Base-by-base conservation (phyloP, 1,284 basidiomycete species). In the Cutaneotrichosporon daszewskae region DNA sequence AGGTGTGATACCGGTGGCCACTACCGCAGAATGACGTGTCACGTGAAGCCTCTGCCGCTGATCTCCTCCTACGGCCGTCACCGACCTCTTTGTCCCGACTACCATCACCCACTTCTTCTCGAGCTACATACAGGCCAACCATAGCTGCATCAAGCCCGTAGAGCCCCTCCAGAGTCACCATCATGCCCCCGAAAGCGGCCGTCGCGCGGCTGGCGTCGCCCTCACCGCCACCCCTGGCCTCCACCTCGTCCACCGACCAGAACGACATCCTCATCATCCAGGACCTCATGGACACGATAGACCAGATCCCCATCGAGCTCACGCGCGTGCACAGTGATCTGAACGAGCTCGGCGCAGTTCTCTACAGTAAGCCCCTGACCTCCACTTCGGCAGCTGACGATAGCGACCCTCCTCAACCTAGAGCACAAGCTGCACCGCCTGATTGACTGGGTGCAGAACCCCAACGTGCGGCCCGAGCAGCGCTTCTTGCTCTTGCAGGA, bases 341-440 rank as follows among this genome's bases (percentile, higher is more conserved):
- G 38, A 87, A 91, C 57, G 94, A 98, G 74, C 84, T 98, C 64
- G 95, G 97, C 69, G 94, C 95, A 38, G 95, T 98, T 33, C 79
- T 99, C 37, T 90, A 87, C 42, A 82, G 73, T 74, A 32, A 57
- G 72, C 63, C n/a, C n/a, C n/a, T n/a, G n/a, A n/a, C n/a, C 27
- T 27, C 20, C 20, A 25, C 10, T 31, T 18, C n/a, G 5, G 2
- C 13, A 22, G 37, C 53, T 57, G 37, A 54, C 44, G 9, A 4
- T 45, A 74, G 72, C 86, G 24, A 87, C 87, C 42, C 84, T 91
- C 68, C 68, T 81, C 54, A 76, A 79, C 59, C 84, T 94, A 60
- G 88, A 84, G 49, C 59, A 75, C 39, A 88, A 89, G 72, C 82
- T 94, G 57, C 77, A 79, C 47, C 68, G 70, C 32, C 82, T 95